Conservation (phyloP, 805 yeast species). For the Ogataea paraovalis region DNA sequence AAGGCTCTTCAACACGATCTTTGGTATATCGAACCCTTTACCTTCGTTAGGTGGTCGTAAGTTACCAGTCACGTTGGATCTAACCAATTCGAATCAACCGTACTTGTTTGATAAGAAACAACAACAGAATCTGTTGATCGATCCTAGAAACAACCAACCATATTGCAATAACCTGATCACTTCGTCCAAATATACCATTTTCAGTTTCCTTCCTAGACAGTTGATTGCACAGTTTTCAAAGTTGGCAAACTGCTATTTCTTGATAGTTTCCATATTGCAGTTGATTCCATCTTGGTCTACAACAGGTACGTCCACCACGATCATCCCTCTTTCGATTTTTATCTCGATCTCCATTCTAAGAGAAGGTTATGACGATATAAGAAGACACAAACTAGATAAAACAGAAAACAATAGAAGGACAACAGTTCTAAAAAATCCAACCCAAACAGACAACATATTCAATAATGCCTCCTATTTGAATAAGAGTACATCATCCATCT, state of each 20-base stretch:
- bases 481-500: constrained; percentile 28
- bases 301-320: constrained; percentile 93
- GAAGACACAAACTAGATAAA: constrained; percentile 79
- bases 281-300: constrained; percentile 98
- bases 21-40: constrained; percentile 45
- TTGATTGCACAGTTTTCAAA: constrained; percentile 88
- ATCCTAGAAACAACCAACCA: constrained; percentile 62
- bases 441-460: constrained; percentile 4
- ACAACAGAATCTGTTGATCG: constrained; percentile 42
- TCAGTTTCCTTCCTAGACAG: constrained; percentile 84
- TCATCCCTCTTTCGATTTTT: constrained; percentile 80
- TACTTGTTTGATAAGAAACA: constrained; percentile 28
- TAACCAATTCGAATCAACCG: constrained; percentile 29
- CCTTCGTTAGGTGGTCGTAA: constrained; percentile 67
- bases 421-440: constrained; percentile 32
- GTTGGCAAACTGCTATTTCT: constrained; percentile 85
- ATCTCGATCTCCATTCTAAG: constrained; percentile 85
- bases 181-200: constrained; percentile 79
- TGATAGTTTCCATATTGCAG: constrained; percentile 87
- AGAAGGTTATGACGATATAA: constrained; percentile 92
- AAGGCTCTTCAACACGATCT: constrained; percentile 27
- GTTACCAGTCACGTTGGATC: constrained; percentile 59
- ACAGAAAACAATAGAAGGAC: constrained; percentile 68
- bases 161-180: constrained; percentile 70
- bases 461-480: constrained; percentile 14